Percentiles rank a stretch among this genome's conserved stretches.
Evolutionary conservation across 345 rosid genomes (phyloP).

Genomic region (Eucalyptus regnans): DNA sequence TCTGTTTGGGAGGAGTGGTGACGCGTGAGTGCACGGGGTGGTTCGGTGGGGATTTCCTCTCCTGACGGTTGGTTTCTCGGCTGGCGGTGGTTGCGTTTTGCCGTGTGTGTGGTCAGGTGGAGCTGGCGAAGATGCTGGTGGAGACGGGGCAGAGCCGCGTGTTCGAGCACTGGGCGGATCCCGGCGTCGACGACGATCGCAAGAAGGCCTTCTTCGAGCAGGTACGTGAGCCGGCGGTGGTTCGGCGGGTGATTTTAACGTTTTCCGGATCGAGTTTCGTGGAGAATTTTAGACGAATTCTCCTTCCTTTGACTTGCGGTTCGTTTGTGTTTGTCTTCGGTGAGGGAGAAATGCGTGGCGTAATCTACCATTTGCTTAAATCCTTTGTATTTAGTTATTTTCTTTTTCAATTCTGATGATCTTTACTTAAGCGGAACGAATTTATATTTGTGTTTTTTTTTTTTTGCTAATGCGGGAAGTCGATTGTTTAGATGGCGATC

Average conservation of each 20-base stretch:
- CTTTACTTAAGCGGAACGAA: neutral
- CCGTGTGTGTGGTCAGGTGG: slow-evolving; percentile 20
- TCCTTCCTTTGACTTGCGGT: neutral
- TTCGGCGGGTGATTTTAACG: neutral
- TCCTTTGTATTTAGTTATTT: neutral
- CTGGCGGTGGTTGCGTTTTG: neutral
- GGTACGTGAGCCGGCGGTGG: slow-evolving; percentile 17
- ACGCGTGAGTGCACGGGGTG: neutral
- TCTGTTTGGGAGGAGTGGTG: neutral
- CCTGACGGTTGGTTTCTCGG: neutral
- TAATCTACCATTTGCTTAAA: neutral
- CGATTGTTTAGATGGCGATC: neutral
- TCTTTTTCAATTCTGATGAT: neutral
- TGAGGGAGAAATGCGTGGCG: neutral
- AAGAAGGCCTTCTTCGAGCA: slow-evolving; percentile 59
- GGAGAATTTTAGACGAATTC: neutral
- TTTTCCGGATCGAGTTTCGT: neutral
- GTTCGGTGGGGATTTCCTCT: neutral
- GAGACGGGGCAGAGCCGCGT: slow-evolving; percentile 69
- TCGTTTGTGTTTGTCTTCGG: neutral
- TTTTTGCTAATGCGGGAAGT: neutral
- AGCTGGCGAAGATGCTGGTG: slow-evolving; percentile 59
- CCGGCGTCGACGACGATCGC: slow-evolving; percentile 53
- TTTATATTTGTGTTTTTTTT: neutral
- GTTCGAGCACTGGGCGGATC: slow-evolving; percentile 68